Conservation (phyloP, 306 rosid species). For the Dalbergia oliveri region DNA sequence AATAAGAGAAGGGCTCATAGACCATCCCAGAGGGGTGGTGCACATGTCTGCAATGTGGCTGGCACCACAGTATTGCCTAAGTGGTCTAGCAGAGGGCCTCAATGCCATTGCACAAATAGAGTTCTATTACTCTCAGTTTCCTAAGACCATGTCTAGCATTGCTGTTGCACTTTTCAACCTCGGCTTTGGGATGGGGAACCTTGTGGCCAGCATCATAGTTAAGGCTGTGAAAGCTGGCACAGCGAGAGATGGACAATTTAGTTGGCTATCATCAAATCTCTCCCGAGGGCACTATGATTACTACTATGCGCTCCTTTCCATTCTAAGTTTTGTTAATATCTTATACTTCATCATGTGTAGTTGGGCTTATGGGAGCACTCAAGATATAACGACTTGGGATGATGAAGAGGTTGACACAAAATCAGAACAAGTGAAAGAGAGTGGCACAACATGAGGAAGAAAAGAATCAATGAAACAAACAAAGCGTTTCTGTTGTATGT, state of each 20-base stretch:
- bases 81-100: constrained; percentile 77
- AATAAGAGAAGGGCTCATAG: constrained; percentile 54
- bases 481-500: constrained; percentile 8
- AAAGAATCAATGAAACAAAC: neutral
- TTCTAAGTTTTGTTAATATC: constrained; percentile 61
- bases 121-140: constrained; percentile 79
- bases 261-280: constrained; percentile 67
- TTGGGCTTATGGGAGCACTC: constrained; percentile 64
- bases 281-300: constrained; percentile 77
- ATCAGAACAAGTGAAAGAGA: neutral
- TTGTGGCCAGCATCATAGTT: constrained; percentile 60
- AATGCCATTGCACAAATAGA: constrained; percentile 76
- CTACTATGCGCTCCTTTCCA: constrained; percentile 61
- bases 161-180: constrained; percentile 62
- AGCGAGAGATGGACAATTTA: constrained; percentile 44
- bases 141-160: constrained; percentile 78
- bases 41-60: constrained; percentile 83
- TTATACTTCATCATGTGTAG: constrained; percentile 64
- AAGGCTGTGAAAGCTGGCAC: constrained; percentile 50
- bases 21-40: constrained; percentile 46
- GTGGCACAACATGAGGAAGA: neutral
- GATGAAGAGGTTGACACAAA: constrained; percentile 47
- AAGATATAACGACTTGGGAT: constrained; percentile 51
- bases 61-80: constrained; percentile 67
- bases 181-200: constrained; percentile 65